Percentiles rank a stretch among this genome's conserved stretches.
Evolutionary conservation across 2,329 filamentous ascomycete species (phyloP).

Genomic region (Emmonsia crescens): DNA sequence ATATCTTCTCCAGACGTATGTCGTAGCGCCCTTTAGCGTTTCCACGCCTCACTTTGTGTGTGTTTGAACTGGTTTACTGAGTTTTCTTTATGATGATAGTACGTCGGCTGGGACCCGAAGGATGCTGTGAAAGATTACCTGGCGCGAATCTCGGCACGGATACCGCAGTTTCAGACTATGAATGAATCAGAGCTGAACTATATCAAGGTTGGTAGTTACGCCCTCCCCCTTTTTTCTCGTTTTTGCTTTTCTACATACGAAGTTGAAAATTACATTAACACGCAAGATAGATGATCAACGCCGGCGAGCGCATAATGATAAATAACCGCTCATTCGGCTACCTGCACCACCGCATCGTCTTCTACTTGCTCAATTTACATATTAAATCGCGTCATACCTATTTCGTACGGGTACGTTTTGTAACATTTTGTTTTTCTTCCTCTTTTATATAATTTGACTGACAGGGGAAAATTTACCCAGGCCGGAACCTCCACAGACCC

Average conservation of each 20-base stretch:
- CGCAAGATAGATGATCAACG: slow-evolving; percentile 76
- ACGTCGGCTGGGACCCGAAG: slow-evolving; percentile 80
- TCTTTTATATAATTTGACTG: slow-evolving; percentile 4
- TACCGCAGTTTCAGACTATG: slow-evolving; percentile 96
- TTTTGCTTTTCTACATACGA: neutral
- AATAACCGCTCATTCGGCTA: slow-evolving; percentile 98
- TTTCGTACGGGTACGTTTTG: slow-evolving; percentile 58
- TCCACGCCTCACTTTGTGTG: neutral
- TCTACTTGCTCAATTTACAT: slow-evolving; percentile 94
- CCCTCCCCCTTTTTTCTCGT: neutral
- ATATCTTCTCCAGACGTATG: slow-evolving; percentile 89
- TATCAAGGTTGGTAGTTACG: slow-evolving; percentile 53
- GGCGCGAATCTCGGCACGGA: slow-evolving; percentile 77
- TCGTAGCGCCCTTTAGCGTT: slow-evolving; percentile 8
- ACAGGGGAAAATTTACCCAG: slow-evolving; percentile 20
- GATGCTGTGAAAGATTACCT: slow-evolving; percentile 90
- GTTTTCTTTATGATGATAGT: slow-evolving; percentile 39
- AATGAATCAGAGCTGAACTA: slow-evolving; percentile 87
- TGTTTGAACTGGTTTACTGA: slow-evolving; percentile 3
- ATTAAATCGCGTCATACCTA: slow-evolving; percentile 93
- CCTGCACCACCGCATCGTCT: slow-evolving; percentile 91
- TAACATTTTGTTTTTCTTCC: neutral
- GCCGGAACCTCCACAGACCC: slow-evolving; percentile 78
- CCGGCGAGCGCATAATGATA: slow-evolving; percentile 82
- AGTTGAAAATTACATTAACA: neutral